A percentile compares a stretch with the other conserved stretches of the same genome.
Evolutionary conservation across 2,329 filamentous ascomycete species (phyloP).

Genomic region (Xylaria sp.): DNA sequence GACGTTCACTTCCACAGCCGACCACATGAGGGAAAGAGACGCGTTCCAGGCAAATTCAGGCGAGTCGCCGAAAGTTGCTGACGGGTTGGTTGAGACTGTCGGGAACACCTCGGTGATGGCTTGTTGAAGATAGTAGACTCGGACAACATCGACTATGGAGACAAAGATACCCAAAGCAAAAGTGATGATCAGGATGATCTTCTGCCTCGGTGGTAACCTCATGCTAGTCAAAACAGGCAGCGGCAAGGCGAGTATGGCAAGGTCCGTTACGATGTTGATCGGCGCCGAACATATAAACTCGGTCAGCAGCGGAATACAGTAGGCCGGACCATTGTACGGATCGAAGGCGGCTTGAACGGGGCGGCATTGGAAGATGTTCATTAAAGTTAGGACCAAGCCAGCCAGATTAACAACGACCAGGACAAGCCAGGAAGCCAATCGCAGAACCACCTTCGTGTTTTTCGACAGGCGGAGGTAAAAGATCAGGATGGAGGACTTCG

Average conservation of each 20-base stretch:
- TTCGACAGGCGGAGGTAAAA: constrained; percentile 86
- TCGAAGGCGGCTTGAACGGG: constrained; percentile 74
- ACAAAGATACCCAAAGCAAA: constrained; percentile 89
- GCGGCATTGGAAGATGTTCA: constrained; percentile 85
- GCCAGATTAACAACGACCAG: constrained; percentile 77
- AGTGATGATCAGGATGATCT: constrained; percentile 82
- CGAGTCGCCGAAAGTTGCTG: constrained; percentile 54
- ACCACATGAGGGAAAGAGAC: constrained; percentile 90
- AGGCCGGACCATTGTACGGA: constrained; percentile 36
- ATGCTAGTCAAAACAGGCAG: constrained; percentile 87
- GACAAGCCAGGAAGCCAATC: constrained; percentile 79
- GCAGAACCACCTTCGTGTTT: constrained; percentile 74
- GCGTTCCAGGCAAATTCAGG: constrained; percentile 71
- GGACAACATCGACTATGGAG: constrained; percentile 82
- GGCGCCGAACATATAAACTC: constrained; percentile 77
- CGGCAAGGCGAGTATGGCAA: constrained; percentile 83
- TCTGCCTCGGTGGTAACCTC: constrained; percentile 82
- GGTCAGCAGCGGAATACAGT: constrained; percentile 61
- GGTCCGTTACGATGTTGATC: constrained; percentile 88
- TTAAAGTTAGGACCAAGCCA: constrained; percentile 76
- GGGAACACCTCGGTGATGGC: constrained; percentile 56
- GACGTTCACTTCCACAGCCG: constrained; percentile 85
- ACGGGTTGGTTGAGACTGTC: constrained; percentile 40
- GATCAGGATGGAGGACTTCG: constrained; percentile 88
- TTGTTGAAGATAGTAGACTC: constrained; percentile 86